These are phyloP conservation scores for Saturnispora quitensis DNA, from an alignment of 805 yeast genomes.

Conservation along the genomic window DNA sequence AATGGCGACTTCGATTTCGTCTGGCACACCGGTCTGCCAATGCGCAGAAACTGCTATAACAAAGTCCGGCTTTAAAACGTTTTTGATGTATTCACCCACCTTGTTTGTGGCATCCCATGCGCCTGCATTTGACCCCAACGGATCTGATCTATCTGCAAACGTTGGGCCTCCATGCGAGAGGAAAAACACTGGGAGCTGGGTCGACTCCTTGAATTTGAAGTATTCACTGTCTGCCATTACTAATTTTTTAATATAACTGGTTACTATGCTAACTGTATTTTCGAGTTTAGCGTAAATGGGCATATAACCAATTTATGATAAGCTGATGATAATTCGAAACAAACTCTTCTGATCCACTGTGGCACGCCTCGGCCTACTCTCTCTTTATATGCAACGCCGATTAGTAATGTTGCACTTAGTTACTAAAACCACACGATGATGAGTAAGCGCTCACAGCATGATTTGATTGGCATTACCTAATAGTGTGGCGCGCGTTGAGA, in stretches of 20 bases:
- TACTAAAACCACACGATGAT: not conserved
- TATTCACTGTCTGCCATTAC: slow-evolving; percentile 14
- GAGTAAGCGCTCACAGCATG: not conserved
- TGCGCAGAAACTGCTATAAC: slow-evolving; percentile 67
- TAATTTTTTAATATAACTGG: slow-evolving; percentile 8
- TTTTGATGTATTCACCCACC: slow-evolving; percentile 44
- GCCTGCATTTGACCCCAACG: slow-evolving; percentile 43
- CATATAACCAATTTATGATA: slow-evolving; percentile 11
- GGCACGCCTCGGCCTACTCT: not conserved
- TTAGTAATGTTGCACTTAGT: not conserved
- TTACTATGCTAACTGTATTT: slow-evolving; percentile 4
- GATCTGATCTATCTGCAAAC: slow-evolving; percentile 49
- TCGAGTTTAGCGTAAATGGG: slow-evolving; percentile 11
- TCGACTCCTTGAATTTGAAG: slow-evolving; percentile 14
- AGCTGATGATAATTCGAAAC: too few species aligned
- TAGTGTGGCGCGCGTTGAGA: not conserved
- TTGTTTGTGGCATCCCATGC: slow-evolving; percentile 45
- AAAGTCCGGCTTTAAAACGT: slow-evolving; percentile 50
- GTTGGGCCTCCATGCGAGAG: slow-evolving; percentile 83
- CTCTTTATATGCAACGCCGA: not conserved
- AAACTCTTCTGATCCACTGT: not conserved
- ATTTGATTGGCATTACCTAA: not conserved
- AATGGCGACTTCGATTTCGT: slow-evolving; percentile 40
- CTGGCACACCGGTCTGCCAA: slow-evolving; percentile 47
- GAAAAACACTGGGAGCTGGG: slow-evolving; percentile 48